Base-by-base conservation (phyloP, 805 yeast species). In the Suhomyces vadensis region DNA sequence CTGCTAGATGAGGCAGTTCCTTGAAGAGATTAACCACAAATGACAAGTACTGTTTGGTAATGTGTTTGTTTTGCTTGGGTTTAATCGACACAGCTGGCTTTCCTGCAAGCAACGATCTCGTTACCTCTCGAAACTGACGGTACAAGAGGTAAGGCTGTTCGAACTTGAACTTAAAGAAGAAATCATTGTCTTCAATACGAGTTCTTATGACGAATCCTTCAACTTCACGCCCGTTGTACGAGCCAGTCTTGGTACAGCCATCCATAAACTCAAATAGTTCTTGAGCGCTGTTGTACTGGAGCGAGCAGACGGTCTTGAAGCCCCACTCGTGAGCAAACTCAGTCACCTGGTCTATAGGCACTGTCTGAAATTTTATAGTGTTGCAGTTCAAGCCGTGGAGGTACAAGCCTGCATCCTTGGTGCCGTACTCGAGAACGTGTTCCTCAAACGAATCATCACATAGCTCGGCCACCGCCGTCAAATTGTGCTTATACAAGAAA, bases 391-490 rank as follows among this genome's bases (percentile, higher is more conserved):
- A 63, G 0, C 99, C 99, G 60, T 92, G 98, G 13, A 94, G 62
- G 53, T 94, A 94, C 5, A 94, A 67, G 0, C 99, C 99, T 0
- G 96, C 81, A 7, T 65, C 67, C 0, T 83, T 82, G 1, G 69
- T 71, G 2, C 73, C 60, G 57, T 94, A 94, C 45, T 83, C 84
- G 39, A 94, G 70, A 6, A 94, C 87, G 60, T 94, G 99, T 61
- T 94, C 98, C 60, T 94, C 99, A 62, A 94, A 94, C 0, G 63
- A 64, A 56, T 94, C 99, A 60, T 94, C 97, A 63, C 99, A 94
- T 26, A 79, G 75, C 64, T 94, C 99, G 0, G 91, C 90, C 1
- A 90, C 96, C 0, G 96, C 96, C 1, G 99, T 94, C 25, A 80
- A 56, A 43, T 81, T 77, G 49, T 71, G 52, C 1, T 63, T 53